A percentile compares a stretch with the other conserved stretches of the same genome.
Conservation (phyloP, 2,329 filamentous ascomycete genomes). For the Verticillium dahliae region DNA sequence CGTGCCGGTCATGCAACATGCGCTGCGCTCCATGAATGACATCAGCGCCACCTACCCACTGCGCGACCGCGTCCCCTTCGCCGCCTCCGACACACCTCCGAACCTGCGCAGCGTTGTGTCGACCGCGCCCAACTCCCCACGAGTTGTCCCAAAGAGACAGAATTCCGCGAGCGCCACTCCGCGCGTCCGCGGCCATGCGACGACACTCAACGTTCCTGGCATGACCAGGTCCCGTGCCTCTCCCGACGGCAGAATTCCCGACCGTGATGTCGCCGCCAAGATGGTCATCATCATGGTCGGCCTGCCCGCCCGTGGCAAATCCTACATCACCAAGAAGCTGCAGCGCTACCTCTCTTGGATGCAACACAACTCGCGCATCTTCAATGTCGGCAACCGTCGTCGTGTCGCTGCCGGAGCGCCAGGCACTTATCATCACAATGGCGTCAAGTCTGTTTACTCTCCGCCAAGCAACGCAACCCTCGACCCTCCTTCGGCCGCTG, state of each 20-base stretch:
- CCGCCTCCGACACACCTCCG: conserved; percentile 41
- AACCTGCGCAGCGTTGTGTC: conserved; percentile 51
- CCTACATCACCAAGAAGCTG: conserved; percentile 98
- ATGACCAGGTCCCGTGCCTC: conserved; percentile 94
- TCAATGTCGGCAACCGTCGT: conserved; percentile 92
- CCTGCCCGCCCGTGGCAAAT: conserved; percentile 89
- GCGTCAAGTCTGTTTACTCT: conserved; percentile 32
- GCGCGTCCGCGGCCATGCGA: conserved; percentile 73
- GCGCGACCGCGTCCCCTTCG: conserved; percentile 16
- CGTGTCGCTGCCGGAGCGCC: conserved; percentile 65
- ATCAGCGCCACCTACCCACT: conserved; percentile 23
- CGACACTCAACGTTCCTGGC: conserved; percentile 92
- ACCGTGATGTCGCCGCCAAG: conserved; percentile 92
- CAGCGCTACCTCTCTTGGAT: conserved; percentile 94
- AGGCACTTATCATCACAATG: conserved; percentile 15
- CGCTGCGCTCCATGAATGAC: conserved; percentile 34
- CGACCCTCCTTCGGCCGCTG: conserved; percentile 45
- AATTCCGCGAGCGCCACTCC: conserved; percentile 75
- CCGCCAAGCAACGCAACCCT: conserved; percentile 19
- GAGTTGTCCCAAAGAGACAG: conserved; percentile 59
- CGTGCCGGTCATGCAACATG: conserved; percentile 31
- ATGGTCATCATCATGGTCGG: conserved; percentile 98
- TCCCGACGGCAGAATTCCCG: conserved; percentile 88
- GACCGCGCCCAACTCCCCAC: conserved; percentile 51
- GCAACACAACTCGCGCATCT: conserved; percentile 91